These are phyloP conservation scores for Cercospora citrullina DNA, from an alignment of 2,329 filamentous ascomycete genomes.

Conservation along the genomic window DNA sequence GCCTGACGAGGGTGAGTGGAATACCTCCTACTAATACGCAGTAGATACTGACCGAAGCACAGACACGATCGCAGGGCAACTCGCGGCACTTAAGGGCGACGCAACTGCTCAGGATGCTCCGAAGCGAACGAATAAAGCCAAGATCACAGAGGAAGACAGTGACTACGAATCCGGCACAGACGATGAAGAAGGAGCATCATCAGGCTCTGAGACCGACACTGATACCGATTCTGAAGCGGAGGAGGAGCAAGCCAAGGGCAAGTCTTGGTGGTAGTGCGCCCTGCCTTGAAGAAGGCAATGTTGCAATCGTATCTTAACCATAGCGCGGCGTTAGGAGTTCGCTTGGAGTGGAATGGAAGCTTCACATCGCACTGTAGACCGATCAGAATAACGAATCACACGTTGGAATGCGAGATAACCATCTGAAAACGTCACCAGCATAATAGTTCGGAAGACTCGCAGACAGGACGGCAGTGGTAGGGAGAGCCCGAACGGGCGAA, in stretches of 20 bases:
- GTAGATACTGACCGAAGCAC: constrained; percentile 21
- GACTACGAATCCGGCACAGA: constrained; percentile 43
- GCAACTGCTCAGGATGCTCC: constrained; percentile 33
- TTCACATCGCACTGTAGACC: constrained; percentile 1
- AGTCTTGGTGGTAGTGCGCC: constrained; percentile 11
- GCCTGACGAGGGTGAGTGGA: constrained; percentile 84
- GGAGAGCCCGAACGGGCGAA: not conserved
- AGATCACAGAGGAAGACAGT: constrained; percentile 39
- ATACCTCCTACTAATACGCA: not conserved
- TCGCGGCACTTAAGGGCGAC: constrained; percentile 41
- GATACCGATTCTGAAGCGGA: constrained; percentile 82
- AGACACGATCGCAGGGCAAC: constrained; percentile 43
- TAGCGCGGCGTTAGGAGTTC: constrained; percentile 15
- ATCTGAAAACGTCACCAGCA: not conserved
- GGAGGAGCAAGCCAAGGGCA: constrained; percentile 23
- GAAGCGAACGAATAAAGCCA: constrained; percentile 25
- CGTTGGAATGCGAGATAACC: not conserved
- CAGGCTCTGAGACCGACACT: constrained; percentile 53
- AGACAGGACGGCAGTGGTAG: not conserved
- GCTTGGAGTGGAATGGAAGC: not conserved
- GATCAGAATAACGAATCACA: constrained; percentile 9
- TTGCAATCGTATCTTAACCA: constrained; percentile 2
- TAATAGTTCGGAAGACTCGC: not conserved
- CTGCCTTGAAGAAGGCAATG: not conserved
- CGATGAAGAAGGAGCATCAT: constrained; percentile 39